Evolutionary conservation across 371 early-diverging fungal genomes (phyloP).

Genomic region (Circinella umbellata): DNA sequence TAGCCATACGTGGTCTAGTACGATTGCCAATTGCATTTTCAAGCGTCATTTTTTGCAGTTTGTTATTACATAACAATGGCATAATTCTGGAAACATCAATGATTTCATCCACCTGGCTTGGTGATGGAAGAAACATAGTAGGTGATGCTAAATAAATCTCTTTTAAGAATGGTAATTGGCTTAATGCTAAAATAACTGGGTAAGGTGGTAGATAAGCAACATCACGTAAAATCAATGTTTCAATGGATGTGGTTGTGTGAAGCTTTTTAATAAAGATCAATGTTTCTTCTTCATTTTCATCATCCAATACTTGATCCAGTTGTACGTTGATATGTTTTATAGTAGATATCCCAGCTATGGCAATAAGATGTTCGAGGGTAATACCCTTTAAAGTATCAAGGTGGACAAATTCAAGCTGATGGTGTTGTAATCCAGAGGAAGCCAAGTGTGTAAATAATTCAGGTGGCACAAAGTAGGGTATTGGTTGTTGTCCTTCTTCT

Average conservation of each 20-base stretch:
- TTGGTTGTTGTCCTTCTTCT: background rate
- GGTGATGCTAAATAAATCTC: background rate
- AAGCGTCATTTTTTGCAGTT: background rate
- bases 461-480: background rate
- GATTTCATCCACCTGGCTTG: background rate
- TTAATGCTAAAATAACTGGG: background rate
- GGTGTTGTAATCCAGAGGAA: background rate
- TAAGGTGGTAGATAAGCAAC: background rate
- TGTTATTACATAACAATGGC: background rate
- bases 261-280: background rate
- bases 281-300: background rate
- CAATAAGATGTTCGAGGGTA: background rate
- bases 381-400: background rate
- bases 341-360: background rate
- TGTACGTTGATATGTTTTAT: background rate
- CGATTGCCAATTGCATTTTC: background rate
- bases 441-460: background rate
- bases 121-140: background rate
- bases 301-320: background rate
- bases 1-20: background rate
- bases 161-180: background rate
- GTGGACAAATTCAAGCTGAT: background rate
- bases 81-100: background rate
- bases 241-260: background rate
- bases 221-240: background rate